Conservation (phyloP, 805 yeast species). For the Ascoidea rubescens region DNA sequence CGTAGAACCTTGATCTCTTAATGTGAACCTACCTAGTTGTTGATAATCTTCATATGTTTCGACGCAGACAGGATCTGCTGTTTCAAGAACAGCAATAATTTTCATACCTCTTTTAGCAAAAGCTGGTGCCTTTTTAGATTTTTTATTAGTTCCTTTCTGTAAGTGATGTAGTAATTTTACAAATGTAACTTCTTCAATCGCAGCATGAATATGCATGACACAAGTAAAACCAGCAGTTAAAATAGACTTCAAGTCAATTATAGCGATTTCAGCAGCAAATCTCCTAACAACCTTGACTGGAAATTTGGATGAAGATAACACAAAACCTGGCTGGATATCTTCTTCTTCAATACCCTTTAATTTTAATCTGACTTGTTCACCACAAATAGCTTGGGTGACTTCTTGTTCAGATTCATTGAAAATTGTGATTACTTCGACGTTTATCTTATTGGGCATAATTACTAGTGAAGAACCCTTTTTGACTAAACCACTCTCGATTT, state of each 20-base stretch:
- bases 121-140: slow-evolving; percentile 93
- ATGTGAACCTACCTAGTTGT: slow-evolving; percentile 94
- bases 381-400: slow-evolving; percentile 79
- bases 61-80: slow-evolving; percentile 79
- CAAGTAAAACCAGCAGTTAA: slow-evolving; percentile 92
- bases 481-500: slow-evolving; percentile 90
- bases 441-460: slow-evolving; percentile 83
- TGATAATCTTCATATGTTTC: slow-evolving; percentile 89
- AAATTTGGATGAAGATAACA: slow-evolving; percentile 67
- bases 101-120: slow-evolving; percentile 99
- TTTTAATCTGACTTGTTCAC: slow-evolving; percentile 93
- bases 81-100: slow-evolving; percentile 83
- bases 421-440: slow-evolving; percentile 76
- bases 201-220: slow-evolving; percentile 98
- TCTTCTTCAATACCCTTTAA: slow-evolving; percentile 96
- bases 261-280: slow-evolving; percentile 93
- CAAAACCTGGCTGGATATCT: slow-evolving; percentile 85
- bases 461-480: slow-evolving; percentile 64
- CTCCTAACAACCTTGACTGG: slow-evolving; percentile 86
- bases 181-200: slow-evolving; percentile 88
- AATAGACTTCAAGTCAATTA: slow-evolving; percentile 91
- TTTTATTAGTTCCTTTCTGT: slow-evolving; percentile 94
- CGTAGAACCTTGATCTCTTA: slow-evolving; percentile 97
- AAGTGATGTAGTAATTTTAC: slow-evolving; percentile 77
- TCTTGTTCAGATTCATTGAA: slow-evolving; percentile 94